Conservation (phyloP, 176 grass and related monocot species). For the Puya raimondii region DNA sequence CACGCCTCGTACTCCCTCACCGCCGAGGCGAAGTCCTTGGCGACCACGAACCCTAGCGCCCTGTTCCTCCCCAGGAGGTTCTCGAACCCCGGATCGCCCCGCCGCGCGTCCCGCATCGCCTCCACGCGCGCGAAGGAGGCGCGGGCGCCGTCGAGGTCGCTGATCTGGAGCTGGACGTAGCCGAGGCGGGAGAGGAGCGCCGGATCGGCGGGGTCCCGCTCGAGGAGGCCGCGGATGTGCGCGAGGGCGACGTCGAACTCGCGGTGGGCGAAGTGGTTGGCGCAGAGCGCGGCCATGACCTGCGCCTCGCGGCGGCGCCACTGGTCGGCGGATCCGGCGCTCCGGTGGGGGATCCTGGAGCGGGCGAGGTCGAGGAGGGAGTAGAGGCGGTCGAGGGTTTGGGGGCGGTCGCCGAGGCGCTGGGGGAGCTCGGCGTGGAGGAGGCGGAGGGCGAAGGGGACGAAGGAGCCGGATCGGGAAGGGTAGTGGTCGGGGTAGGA, state of each 20-base stretch:
- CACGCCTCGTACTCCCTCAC: slow-evolving; percentile 91
- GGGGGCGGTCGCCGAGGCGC: slow-evolving; percentile 54
- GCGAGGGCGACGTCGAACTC: slow-evolving; percentile 85
- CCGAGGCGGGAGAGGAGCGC: slow-evolving; percentile 60
- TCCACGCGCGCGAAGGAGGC: slow-evolving; percentile 60
- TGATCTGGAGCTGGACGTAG: slow-evolving; percentile 88
- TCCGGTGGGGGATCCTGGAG: slow-evolving; percentile 22
- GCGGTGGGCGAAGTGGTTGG: slow-evolving; percentile 74
- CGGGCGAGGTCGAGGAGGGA: slow-evolving; percentile 68
- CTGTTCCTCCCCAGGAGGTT: slow-evolving; percentile 66
- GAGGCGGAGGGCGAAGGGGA: slow-evolving; percentile 69
- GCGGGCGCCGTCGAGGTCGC: slow-evolving; percentile 52
- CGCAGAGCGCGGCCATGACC: slow-evolving; percentile 46
- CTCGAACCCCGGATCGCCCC: slow-evolving; percentile 12
- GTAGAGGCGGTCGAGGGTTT: slow-evolving; percentile 80
- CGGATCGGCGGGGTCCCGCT: slow-evolving; percentile 40
- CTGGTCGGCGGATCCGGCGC: neutral
- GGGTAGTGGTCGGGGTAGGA: slow-evolving; percentile 31
- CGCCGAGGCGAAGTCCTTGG: slow-evolving; percentile 66
- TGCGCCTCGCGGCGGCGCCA: slow-evolving; percentile 56
- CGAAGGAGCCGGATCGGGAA: slow-evolving; percentile 25
- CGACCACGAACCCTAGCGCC: slow-evolving; percentile 62
- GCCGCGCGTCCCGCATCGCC: slow-evolving; percentile 2
- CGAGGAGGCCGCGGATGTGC: slow-evolving; percentile 42
- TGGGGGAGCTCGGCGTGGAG: slow-evolving; percentile 69